Evolutionary conservation across 108 stramenopile species (phyloP).

Genomic region (Cyclotella sp.): DNA sequence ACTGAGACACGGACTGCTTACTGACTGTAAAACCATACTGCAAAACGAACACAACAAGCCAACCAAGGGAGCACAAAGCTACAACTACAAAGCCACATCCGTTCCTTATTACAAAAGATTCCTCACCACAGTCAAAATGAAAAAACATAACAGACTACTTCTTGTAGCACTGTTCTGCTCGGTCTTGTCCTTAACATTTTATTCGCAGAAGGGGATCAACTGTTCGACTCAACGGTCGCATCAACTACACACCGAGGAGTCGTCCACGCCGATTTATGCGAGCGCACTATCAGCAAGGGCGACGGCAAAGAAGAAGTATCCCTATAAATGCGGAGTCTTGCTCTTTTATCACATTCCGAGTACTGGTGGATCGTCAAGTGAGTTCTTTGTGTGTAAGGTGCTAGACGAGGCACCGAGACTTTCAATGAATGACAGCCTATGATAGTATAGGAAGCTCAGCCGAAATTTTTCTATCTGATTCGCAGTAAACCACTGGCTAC

Average conservation of each 20-base stretch:
- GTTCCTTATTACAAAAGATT: no score
- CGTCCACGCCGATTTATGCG: not conserved
- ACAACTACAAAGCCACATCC: no score
- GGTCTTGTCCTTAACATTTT: not conserved
- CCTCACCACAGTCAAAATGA: not conserved
- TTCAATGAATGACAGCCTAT: not conserved
- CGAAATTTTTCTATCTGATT: not conserved
- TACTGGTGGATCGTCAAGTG: constrained; percentile 42
- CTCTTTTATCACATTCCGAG: constrained; percentile 55
- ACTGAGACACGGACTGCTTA: no score
- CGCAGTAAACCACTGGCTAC: constrained; percentile 16
- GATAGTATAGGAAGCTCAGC: not conserved
- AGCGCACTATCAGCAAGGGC: not conserved
- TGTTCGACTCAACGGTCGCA: not conserved
- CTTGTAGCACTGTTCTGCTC: not conserved
- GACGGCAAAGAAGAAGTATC: constrained; percentile 1
- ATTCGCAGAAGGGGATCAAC: not conserved
- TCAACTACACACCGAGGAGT: not conserved
- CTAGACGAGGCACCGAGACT: not conserved
- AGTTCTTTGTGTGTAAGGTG: not conserved
- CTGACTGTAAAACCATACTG: no score
- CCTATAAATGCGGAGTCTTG: constrained; percentile 27
- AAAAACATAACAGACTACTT: not conserved
- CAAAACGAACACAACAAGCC: no score
- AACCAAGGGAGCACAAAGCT: not conserved